These are phyloP conservation scores for Prosopis cineraria DNA, from an alignment of 306 rosid species.

Conservation along the genomic window DNA sequence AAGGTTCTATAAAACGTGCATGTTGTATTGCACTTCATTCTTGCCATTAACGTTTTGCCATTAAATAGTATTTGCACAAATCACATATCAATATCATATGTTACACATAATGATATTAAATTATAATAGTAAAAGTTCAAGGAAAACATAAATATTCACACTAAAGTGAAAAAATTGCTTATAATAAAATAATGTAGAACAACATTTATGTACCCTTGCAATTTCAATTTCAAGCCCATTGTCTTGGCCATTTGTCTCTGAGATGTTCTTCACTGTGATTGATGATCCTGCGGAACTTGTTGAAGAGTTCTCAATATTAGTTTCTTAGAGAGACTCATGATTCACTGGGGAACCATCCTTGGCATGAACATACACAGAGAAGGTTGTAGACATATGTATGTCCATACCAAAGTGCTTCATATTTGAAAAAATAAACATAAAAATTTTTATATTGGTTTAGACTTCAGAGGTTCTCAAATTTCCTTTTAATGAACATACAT, in stretches of 20 bases:
- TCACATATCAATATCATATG: not conserved
- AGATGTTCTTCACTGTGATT: not conserved
- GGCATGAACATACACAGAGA: constrained; percentile 35
- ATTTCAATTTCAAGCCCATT: not conserved
- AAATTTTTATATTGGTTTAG: not conserved
- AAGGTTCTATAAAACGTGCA: no score
- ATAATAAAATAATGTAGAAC: not conserved
- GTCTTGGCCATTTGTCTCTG: not conserved
- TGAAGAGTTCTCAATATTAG: constrained; percentile 14
- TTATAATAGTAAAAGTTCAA: not conserved
- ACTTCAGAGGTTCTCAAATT: not conserved
- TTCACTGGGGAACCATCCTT: constrained; percentile 13
- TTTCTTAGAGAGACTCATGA: constrained; percentile 14
- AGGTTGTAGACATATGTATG: constrained; percentile 38
- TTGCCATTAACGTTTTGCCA: no score
- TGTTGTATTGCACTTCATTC: no score
- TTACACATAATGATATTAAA: not conserved
- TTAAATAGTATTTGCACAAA: no score
- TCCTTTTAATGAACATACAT: not conserved
- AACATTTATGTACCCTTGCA: constrained; percentile 15
- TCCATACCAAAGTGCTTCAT: constrained; percentile 38
- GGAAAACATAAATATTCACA: not conserved
- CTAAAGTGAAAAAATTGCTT: not conserved
- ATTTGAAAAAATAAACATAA: constrained; percentile 25
- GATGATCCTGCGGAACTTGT: not conserved